A percentile compares a stretch with the other conserved stretches of the same genome.
phyloP scores from a whole-genome alignment of 2,329 filamentous ascomycete genomes.

The Fusarium verticillioides region DNA sequence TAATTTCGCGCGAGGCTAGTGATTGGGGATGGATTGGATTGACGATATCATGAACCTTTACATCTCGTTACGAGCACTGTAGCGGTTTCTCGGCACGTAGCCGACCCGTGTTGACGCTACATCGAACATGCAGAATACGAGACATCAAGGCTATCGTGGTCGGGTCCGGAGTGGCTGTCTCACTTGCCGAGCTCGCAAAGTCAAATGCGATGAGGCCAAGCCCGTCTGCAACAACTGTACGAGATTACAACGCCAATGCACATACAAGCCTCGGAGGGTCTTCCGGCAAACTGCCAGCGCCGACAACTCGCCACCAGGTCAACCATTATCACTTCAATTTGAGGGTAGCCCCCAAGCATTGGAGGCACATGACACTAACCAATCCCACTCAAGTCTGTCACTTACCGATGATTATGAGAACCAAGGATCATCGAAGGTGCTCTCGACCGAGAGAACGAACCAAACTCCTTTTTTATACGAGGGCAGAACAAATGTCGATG shows the following conservation, averaged over 20 bases:
- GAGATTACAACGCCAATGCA: not conserved
- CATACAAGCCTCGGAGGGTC: not conserved
- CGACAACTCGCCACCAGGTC: not conserved
- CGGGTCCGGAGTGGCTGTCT: constrained; percentile 1
- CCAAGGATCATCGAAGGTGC: fast-evolving
- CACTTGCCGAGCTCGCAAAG: not conserved
- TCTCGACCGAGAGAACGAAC: not conserved
- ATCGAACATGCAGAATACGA: not conserved
- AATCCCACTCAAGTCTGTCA: not conserved
- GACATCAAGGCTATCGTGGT: not conserved
- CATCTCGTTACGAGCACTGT: not conserved
- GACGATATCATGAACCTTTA: not conserved
- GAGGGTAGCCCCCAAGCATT: not conserved
- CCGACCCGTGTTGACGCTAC: not conserved
- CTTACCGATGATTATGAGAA: not conserved
- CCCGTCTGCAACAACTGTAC: not conserved
- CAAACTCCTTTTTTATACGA: not conserved
- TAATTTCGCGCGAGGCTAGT: too few relatives aligned
- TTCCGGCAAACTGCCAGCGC: not conserved
- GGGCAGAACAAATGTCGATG: not conserved
- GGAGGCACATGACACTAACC: fast-evolving
- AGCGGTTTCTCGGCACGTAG: not conserved
- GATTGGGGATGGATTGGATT: not conserved
- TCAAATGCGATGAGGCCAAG: not conserved
- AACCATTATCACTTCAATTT: not conserved